Evolutionary conservation across 768 basidiomycete species (phyloP), one percentile per base, ranked within the genome.

Genomic region (Fomitopsis serialis): DNA sequence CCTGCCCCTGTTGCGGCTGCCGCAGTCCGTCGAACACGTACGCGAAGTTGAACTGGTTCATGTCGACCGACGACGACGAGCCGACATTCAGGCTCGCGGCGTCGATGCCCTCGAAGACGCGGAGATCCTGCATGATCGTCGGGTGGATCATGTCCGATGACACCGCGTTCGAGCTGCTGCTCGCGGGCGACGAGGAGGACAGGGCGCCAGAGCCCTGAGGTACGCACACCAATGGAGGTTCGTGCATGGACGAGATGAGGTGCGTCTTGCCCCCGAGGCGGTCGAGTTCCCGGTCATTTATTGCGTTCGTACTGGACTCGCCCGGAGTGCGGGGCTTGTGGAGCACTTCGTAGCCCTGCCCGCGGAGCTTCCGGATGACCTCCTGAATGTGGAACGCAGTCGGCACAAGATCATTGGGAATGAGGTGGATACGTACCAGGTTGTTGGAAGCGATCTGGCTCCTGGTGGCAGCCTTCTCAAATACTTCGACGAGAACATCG

Each of bases 101-200:
- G 12, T 34, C 68, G 40, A 69, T 65, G 21, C 70, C 71, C 24
- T 77, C 72, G 50, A 75, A 74, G 25, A 64, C 62, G 27, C 72
- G 72, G 71, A 83, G 66, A 58, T 84, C 83, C 42, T 78, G 75
- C 54, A 75, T 74, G 54, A 87, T 78, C 15, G 73, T 73, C 2
- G 79, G 75, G 58, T 83, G 80, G 55, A 80, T 68, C 42, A 57
- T 43, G 3, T 64, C 61, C 25, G 59, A 23, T 25, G 53, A 56
- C 21, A 61, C 56, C 15, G 55, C 42, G 24, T 9, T 15, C 6
- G 17, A 3, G 22, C 15, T 50, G 21, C 19, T 37, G n/a, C 21
- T 40, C 32, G 36, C 23, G 21, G 47, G 34, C 6, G 46, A 49
- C n/a, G 42, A 46, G 9, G 48, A 34, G n/a, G 27, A 32, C 34